Evolutionary conservation across 2,329 filamentous ascomycete genomes (phyloP), one percentile per base, ranked within the genome.

Genomic region (Sporothrix brasiliensis): DNA sequence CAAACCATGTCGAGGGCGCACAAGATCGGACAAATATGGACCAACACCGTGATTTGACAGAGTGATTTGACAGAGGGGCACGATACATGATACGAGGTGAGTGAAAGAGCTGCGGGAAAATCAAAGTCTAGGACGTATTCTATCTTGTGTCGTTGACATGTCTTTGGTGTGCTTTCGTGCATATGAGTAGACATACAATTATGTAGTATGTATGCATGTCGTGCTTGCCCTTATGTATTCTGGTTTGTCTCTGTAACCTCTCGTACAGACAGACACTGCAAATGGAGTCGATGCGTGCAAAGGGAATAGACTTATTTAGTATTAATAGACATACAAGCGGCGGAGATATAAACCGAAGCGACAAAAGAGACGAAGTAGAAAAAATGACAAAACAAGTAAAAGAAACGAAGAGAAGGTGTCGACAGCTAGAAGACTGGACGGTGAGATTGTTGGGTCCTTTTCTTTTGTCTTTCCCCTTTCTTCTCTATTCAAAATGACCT

Each of bases 11-110:
- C 34, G 34, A 19, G 65, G 50, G 49, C 9, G 52, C 6, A 67
- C 50, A 67, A 56, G 47, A 52, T 52, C 27, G 61, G 47, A 50
- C 44, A 66, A 66, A 66, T 52, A 52, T 66, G 61, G 61, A 66
- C 34, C 61, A 66, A 47, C 16, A 44, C 47, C 27, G 61, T 66
- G 61, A 39, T 52, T 52, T 50, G 47, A 50, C 24, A 66, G 47
- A 39, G 19, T 52, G 47, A 52, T 52, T 52, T 50, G 61, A 34
- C 24, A 66, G 61, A 52, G 47, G 19, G 19, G 27, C n/a, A 47
- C 6, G n/a, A 47, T n/a, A 49, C 13, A 14, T 44, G 10, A 13
- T 10, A 14, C 41, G 14, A 11, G 6, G 50, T 11, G 21, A 6
- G 2, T 6, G 30, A 11, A 4, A 7, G 34, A 47, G 14, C 19